Conservation (phyloP, 1,139 yeast genomes). For the Kodamaea sp. region DNA sequence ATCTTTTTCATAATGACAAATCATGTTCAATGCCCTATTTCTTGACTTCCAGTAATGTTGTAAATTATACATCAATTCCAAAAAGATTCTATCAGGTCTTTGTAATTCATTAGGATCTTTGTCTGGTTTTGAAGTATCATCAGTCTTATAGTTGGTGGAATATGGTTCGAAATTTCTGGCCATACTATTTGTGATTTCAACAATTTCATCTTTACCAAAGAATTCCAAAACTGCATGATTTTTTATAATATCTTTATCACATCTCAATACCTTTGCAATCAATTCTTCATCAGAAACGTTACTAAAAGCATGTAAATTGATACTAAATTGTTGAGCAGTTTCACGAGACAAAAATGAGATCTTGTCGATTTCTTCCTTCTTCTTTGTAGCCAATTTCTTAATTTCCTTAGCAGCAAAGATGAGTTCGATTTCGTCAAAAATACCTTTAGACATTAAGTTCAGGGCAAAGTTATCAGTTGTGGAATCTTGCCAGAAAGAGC, state of each 20-base stretch:
- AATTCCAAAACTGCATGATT: constrained; percentile 69
- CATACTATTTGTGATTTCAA: constrained; percentile 58
- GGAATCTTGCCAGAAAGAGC: constrained; percentile 61
- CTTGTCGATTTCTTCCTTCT: constrained; percentile 49
- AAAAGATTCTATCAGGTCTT: constrained; percentile 70
- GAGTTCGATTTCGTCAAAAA: constrained; percentile 70
- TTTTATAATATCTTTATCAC: constrained; percentile 55
- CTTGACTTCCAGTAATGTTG: constrained; percentile 82
- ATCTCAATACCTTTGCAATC: constrained; percentile 53
- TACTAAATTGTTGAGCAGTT: constrained; percentile 74
- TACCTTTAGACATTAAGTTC: constrained; percentile 62
- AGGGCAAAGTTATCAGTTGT: constrained; percentile 46
- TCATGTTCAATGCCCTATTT: constrained; percentile 62
- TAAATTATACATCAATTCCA: constrained; percentile 69
- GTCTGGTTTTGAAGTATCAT: constrained; percentile 49
- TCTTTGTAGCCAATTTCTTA: constrained; percentile 48
- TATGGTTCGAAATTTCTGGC: constrained; percentile 70
- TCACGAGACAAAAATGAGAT: constrained; percentile 64
- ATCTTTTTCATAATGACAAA: constrained; percentile 63
- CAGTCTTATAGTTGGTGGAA: constrained; percentile 45
- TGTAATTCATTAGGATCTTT: constrained; percentile 69
- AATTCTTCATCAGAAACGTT: constrained; percentile 53
- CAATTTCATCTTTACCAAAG: constrained; percentile 63
- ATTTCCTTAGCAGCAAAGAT: constrained; percentile 80
- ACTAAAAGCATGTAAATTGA: constrained; percentile 64